Evolutionary conservation across 495 filamentous ascomycete species (phyloP), one percentile per base, ranked within the genome.

Genomic region (Neurospora intermedia): DNA sequence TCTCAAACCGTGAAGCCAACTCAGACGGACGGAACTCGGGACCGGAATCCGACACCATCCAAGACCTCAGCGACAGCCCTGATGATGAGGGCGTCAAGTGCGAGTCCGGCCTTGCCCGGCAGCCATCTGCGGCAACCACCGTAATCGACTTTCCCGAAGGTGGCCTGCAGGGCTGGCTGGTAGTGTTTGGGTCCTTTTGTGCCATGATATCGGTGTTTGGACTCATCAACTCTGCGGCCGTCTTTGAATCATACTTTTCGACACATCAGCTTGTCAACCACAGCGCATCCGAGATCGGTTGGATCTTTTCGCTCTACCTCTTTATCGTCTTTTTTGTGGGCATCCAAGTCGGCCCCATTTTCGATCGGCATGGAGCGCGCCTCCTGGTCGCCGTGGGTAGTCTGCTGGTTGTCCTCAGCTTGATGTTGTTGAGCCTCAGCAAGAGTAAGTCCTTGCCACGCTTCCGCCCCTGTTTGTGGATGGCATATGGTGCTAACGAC

Each of bases 331-430:
- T 91, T 41, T 90, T 90, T 71, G 81, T 88, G 9, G 90, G 89
- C 8, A 87, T 91, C 8, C 89, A 91, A 76, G 86, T 90, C 48
- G 90, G 90, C 3, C 89, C 90, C n/a, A 75, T 92, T 6, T 92
- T 92, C 72, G 90, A 92, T 76, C 83, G 84, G 3, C 85, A 88
- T 72, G 90, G 89, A 0, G 85, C 89, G 2, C 80, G 88, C 23
- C 43, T 81, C n/a, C 78, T 91, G 35, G 80, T 91, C 0, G 79
- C 85, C 16, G 79, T 79, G 7, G 89, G 89, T 5, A 86, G 85
- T 20, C 27, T 85, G 35, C 78, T 85, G 41, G 85, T 88, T n/a
- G 79, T 88, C 40, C 73, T 80, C 5, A 88, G 85, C 39, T 82
- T 91, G 73, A 80, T 92, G 62, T 78, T 91, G 15, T 80, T 91